These are phyloP conservation scores for Cucumis cinereus DNA, from an alignment of 306 rosid species.

Conservation along the genomic window DNA sequence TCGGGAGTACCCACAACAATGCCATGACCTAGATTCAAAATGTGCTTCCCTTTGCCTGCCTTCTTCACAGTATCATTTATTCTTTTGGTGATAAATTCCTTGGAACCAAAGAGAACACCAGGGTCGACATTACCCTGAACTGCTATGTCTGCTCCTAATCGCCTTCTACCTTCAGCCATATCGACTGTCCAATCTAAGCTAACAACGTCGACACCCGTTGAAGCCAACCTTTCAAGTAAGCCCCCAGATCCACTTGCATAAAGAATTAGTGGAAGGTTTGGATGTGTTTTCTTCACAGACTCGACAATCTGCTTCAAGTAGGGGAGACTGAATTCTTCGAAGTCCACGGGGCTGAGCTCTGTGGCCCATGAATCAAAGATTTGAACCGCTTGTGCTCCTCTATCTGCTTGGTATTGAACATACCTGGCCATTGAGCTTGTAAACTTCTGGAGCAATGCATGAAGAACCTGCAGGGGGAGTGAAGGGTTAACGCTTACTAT, in stretches of 20 bases:
- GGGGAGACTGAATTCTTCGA: constrained; percentile 90
- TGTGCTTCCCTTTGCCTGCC: constrained; percentile 16
- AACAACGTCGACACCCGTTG: constrained; percentile 82
- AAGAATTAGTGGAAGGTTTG: constrained; percentile 76
- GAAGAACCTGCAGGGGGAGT: constrained; percentile 51
- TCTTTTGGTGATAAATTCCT: constrained; percentile 66
- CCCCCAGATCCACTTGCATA: constrained; percentile 99
- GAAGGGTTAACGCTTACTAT: constrained; percentile 4
- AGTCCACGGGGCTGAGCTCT: constrained; percentile 84
- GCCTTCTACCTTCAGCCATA: constrained; percentile 84
- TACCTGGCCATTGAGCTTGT: constrained; percentile 78
- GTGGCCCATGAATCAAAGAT: constrained; percentile 95
- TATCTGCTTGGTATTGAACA: constrained; percentile 83
- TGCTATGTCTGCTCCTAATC: constrained; percentile 68
- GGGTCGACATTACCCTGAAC: constrained; percentile 97
- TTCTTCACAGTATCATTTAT: constrained; percentile 78
- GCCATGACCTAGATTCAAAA: constrained; percentile 14
- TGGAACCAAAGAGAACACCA: constrained; percentile 91
- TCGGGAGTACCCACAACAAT: constrained; percentile 14
- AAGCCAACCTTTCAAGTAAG: constrained; percentile 74
- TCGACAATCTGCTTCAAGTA: constrained; percentile 89
- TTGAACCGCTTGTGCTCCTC: constrained; percentile 97
- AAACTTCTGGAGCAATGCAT: constrained; percentile 67
- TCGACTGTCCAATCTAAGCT: constrained; percentile 99
- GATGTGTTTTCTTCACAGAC: constrained; percentile 63